A percentile compares a stretch with the other conserved stretches of the same genome.
Conservation (phyloP, 768 basidiomycete genomes). For the Lentinula lateritia region DNA sequence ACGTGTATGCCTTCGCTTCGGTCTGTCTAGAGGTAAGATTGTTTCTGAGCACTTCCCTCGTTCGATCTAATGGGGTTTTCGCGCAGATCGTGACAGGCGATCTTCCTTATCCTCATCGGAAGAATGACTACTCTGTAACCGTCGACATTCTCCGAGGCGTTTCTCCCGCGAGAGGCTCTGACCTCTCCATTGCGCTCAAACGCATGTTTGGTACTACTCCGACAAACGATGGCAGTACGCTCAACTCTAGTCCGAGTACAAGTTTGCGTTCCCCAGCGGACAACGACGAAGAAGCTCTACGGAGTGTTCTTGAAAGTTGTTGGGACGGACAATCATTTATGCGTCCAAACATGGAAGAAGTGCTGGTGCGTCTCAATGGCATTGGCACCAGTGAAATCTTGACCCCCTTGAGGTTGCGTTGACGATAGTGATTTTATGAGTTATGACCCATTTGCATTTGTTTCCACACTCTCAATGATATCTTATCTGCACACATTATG, state of each 20-base stretch:
- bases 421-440: not conserved
- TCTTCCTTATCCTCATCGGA: constrained; percentile 46
- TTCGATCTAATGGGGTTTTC: not conserved
- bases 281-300: not conserved
- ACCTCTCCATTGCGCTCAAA: constrained; percentile 10
- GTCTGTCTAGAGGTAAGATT: constrained; percentile 50
- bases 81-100: constrained; percentile 44
- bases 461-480: too few relatives aligned
- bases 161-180: constrained; percentile 33
- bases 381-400: not conserved
- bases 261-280: not conserved
- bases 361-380: not conserved
- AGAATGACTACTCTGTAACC: constrained; percentile 51
- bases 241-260: constrained; percentile 1
- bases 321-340: constrained; percentile 2
- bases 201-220: not conserved
- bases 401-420: not conserved
- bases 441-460: not conserved
- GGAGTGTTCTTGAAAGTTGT: constrained; percentile 3
- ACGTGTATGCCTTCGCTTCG: constrained; percentile 57
- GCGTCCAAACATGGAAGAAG: constrained; percentile 6
- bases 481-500: too few relatives aligned
- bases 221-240: not conserved
- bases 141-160: constrained; percentile 50
- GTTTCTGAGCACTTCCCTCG: not conserved